phyloP scores from a whole-genome alignment of 2,329 filamentous ascomycete genomes.

The Aspergillus uvarum region DNA sequence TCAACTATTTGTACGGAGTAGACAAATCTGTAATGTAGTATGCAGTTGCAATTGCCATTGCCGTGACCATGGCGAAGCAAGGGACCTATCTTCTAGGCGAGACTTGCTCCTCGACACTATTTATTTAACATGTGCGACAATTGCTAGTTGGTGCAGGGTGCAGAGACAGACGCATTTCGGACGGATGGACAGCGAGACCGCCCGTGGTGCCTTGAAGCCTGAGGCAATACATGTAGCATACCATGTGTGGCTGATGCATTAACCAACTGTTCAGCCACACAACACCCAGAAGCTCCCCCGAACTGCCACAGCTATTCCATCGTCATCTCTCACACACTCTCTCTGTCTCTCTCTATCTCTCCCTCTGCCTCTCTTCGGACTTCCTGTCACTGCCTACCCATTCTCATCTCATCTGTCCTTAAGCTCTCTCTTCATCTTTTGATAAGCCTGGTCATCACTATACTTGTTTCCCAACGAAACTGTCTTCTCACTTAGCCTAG shows the following conservation, averaged over 20 bases:
- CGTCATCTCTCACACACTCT: conserved; percentile 11
- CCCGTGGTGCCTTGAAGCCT: neutral
- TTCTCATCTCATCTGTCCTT: neutral
- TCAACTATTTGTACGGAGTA: neutral
- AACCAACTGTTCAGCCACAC: neutral
- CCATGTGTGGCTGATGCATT: neutral
- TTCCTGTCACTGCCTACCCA: conserved; percentile 2
- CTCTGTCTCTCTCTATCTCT: neutral
- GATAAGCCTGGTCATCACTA: neutral
- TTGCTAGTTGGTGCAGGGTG: neutral
- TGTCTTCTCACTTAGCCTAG: neutral
- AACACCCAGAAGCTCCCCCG: neutral
- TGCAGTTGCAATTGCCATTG: neutral
- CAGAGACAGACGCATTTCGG: neutral
- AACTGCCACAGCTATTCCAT: conserved; percentile 10
- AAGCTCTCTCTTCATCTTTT: neutral
- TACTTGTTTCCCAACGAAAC: neutral
- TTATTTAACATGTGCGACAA: neutral
- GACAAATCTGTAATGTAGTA: neutral
- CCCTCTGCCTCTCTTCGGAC: conserved; percentile 1
- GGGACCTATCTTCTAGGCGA: neutral
- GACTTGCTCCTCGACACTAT: neutral
- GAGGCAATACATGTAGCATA: neutral
- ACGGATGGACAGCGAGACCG: neutral
- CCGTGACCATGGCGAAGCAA: neutral